Conservation (phyloP, 257 asterid genomes). For the Echium plantagineum region DNA sequence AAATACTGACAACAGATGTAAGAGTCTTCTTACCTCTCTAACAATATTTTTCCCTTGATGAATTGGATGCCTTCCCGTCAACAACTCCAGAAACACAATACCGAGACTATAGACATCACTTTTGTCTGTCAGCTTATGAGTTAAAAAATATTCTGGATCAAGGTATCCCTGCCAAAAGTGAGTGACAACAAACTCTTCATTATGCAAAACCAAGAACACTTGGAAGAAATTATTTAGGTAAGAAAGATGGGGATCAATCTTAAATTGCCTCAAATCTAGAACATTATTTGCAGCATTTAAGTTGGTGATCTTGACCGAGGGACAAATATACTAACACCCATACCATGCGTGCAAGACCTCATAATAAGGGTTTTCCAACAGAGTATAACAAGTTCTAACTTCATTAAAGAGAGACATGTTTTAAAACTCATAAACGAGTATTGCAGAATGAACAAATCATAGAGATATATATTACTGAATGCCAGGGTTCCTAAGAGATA, state of each 20-base stretch:
- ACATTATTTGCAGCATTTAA: no score
- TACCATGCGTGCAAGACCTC: no score
- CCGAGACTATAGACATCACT: constrained; percentile 98
- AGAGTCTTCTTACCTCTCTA: constrained; percentile 56
- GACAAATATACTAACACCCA: no score
- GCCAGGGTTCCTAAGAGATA: background rate
- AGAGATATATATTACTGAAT: constrained; percentile 15
- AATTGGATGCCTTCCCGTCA: constrained; percentile 93
- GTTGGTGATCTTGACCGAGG: no score
- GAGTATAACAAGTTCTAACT: no score
- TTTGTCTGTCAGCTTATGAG: constrained; percentile 87
- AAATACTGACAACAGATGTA: background rate
- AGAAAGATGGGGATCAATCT: background rate
- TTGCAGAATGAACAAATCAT: background rate
- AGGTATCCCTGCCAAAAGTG: constrained; percentile 71
- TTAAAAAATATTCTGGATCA: constrained; percentile 92
- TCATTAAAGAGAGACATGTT: no score
- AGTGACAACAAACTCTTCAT: background rate
- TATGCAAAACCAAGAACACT: background rate
- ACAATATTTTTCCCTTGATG: constrained; percentile 95
- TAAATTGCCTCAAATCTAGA: no score
- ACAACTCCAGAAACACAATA: constrained; percentile 79
- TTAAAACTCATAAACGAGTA: background rate
- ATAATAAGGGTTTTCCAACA: no score
- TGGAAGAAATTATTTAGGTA: background rate